These are phyloP conservation scores for Viola odorata DNA, from an alignment of 345 rosid genomes.

Conservation along the genomic window DNA sequence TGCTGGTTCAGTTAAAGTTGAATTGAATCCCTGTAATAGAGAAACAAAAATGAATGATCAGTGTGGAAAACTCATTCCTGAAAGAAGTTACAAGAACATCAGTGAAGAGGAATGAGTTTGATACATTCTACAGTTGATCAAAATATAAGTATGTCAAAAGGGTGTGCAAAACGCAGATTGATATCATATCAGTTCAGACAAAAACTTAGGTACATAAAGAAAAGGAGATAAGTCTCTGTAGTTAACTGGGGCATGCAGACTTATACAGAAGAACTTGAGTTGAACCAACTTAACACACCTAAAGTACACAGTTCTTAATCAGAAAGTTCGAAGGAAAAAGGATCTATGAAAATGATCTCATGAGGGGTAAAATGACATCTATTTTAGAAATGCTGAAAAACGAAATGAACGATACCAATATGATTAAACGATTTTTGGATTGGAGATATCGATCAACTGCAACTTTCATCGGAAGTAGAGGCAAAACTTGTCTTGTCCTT, in stretches of 20 bases:
- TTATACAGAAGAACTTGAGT: background rate
- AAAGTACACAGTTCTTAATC: too few species aligned
- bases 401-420: constrained; percentile 30
- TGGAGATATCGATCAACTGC: constrained; percentile 32
- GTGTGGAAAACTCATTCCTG: background rate
- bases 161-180: too few species aligned
- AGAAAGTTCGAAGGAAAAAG: too few species aligned
- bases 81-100: too few species aligned
- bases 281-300: background rate
- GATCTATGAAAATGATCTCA: too few species aligned
- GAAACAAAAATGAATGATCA: background rate
- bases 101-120: too few species aligned
- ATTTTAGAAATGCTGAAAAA: too few species aligned
- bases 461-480: constrained; percentile 37
- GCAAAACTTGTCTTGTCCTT: constrained; percentile 46
- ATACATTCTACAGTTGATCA: too few species aligned
- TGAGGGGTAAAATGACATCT: too few species aligned
- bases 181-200: too few species aligned
- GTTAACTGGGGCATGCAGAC: background rate
- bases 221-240: background rate
- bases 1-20: constrained; percentile 46
- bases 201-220: too few species aligned
- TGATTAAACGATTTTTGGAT: constrained; percentile 43
- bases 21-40: constrained; percentile 44
- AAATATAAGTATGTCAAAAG: too few species aligned